Evolutionary conservation across 805 yeast genomes (phyloP), one percentile per base, ranked within the genome.

Genomic region (Myxozyma neglecta): DNA sequence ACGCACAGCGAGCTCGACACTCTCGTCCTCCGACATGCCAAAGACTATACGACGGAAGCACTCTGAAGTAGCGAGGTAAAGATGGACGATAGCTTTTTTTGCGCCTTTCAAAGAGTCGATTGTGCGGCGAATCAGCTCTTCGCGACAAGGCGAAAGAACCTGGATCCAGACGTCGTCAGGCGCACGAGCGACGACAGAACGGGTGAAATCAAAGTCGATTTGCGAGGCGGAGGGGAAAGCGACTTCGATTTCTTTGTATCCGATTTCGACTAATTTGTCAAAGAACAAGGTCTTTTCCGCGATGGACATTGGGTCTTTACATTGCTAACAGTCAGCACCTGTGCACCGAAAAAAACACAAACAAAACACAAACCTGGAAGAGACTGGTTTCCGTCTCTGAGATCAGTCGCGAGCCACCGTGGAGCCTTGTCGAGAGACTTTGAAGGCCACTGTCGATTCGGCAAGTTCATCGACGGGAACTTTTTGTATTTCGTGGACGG

Each of bases 361-460:
- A 24, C 9, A n/a, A 24, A n/a, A 1, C 18, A 53, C 60, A 11
- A 20, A 64, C 67, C 94, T 0, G 94, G 93, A 68, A 88, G 80
- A 6, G 92, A 85, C 76, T 88, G 94, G 74, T 88, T 88, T 37
- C 96, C 96, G 71, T 88, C 96, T 70, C 96, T 81, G 64, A 88
- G 79, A 71, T 89, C 96, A 3, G 96, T 88, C 20, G 92, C 85
- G 51, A 89, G 77, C 94, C 94, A 88, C 68, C 94, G 78, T 20
- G 96, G 96, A 2, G 91, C 82, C 71, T 82, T 82, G 54, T 76
- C 77, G 59, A 89, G 72, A 14, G 80, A 74, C 61, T 80, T 79
- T 42, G 79, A 70, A 0, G 96, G 96, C 96, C 96, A 88, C 64
- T 81, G 80, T 60, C 94, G 81, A 63, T 84, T 78, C 2, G 86